Evolutionary conservation across 2,329 filamentous ascomycete species (phyloP).

Genomic region (Pseudogymnoascus sp.): DNA sequence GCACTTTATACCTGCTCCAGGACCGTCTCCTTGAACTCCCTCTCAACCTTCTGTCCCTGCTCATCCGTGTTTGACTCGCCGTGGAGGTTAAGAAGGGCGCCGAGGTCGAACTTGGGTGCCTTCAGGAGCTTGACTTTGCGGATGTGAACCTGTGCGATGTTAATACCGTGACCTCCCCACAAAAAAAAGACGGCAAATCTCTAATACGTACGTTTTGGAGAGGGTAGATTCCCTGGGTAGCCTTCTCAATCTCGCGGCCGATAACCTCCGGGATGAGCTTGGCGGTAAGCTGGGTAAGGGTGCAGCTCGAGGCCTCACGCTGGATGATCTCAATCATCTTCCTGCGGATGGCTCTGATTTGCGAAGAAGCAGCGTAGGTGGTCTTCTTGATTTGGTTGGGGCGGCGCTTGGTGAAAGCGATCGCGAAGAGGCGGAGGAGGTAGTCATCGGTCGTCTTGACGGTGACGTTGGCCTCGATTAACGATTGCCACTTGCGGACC

Average conservation of each 20-base stretch:
- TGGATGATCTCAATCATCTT: conserved; percentile 99
- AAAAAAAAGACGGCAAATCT: not conserved
- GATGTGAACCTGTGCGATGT: conserved; percentile 78
- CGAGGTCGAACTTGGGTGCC: conserved; percentile 97
- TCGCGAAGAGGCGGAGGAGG: conserved; percentile 97
- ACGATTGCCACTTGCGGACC: conserved; percentile 98
- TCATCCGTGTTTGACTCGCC: conserved; percentile 95
- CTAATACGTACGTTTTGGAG: conserved; percentile 79
- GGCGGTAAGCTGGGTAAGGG: conserved; percentile 88
- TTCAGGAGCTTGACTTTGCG: conserved; percentile 99
- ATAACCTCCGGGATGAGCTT: conserved; percentile 99
- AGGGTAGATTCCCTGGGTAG: conserved; percentile 98
- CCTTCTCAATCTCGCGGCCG: conserved; percentile 99
- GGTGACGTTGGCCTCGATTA: conserved; percentile 99
- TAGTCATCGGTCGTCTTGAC: conserved; percentile 99
- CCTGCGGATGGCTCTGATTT: conserved; percentile 96
- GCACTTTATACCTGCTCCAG: conserved; percentile 78
- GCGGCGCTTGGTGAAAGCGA: conserved; percentile 98
- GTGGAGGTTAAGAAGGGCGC: conserved; percentile 90
- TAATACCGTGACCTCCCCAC: conserved; percentile 24
- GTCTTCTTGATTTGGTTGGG: conserved; percentile 99
- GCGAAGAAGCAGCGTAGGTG: conserved; percentile 92
- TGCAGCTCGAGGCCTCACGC: conserved; percentile 90
- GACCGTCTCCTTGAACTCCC: conserved; percentile 98
- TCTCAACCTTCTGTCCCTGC: conserved; percentile 95